Conservation (phyloP, 2,329 filamentous ascomycete species). For the Dactylellina drechsleri region DNA sequence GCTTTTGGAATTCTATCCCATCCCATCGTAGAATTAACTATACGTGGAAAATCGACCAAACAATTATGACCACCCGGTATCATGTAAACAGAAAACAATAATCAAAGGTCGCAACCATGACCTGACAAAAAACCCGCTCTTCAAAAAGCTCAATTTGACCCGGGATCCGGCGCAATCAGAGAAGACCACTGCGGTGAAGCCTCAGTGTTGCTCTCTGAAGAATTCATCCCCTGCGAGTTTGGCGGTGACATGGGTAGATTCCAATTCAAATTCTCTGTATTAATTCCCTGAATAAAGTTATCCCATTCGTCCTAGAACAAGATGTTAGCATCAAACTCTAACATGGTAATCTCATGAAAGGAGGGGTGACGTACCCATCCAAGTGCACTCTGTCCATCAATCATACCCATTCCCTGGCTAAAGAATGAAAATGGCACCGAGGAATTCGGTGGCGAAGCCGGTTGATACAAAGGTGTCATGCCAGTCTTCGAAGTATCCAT, state of each 20-base stretch:
- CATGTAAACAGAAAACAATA: too few species aligned
- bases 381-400: constrained; percentile 55
- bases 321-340: constrained; percentile 6
- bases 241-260: constrained; percentile 45
- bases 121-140: not conserved
- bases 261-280: constrained; percentile 55
- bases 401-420: constrained; percentile 48
- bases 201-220: constrained; percentile 30
- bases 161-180: constrained; percentile 41
- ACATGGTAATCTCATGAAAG: not conserved
- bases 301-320: constrained; percentile 57
- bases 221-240: constrained; percentile 19
- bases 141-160: constrained; percentile 37
- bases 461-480: constrained; percentile 50
- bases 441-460: constrained; percentile 35
- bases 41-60: not conserved
- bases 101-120: not conserved
- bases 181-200: constrained; percentile 50
- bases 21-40: constrained; percentile 6
- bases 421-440: constrained; percentile 51
- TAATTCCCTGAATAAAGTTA: constrained; percentile 58
- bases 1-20: constrained; percentile 49
- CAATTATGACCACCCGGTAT: constrained; percentile 8
- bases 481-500: constrained; percentile 48
- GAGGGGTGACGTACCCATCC: constrained; percentile 55